Percentiles rank a stretch among this genome's conserved stretches.
Evolutionary conservation across 2,329 filamentous ascomycete species (phyloP).

Genomic region (Colletotrichum gigasporum): DNA sequence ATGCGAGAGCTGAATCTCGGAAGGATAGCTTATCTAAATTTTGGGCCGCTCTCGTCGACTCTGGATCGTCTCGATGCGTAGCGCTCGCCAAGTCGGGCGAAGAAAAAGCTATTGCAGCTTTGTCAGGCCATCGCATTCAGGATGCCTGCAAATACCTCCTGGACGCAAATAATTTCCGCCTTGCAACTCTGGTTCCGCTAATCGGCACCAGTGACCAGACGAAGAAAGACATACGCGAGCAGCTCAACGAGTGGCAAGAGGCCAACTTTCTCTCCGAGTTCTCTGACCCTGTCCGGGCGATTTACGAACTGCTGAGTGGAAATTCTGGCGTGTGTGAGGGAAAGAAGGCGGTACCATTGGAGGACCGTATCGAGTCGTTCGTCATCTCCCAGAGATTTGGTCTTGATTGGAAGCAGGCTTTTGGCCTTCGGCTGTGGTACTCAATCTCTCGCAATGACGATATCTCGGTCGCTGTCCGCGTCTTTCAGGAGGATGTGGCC

Average conservation of each 20-base stretch:
- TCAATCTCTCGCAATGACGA: constrained; percentile 74
- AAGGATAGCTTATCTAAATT: constrained; percentile 74
- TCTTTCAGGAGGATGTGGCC: constrained; percentile 78
- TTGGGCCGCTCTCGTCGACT: constrained; percentile 73
- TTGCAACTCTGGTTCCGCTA: constrained; percentile 86
- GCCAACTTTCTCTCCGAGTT: constrained; percentile 90
- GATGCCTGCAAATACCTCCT: constrained; percentile 86
- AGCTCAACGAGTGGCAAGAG: constrained; percentile 85
- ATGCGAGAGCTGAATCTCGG: constrained; percentile 51
- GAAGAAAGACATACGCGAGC: constrained; percentile 79
- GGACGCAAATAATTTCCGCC: constrained; percentile 79
- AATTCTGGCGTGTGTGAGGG: constrained; percentile 88
- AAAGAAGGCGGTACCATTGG: constrained; percentile 74
- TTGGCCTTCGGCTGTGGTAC: constrained; percentile 93
- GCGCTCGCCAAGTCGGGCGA: constrained; percentile 72
- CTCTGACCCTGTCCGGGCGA: constrained; percentile 80
- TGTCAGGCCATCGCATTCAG: constrained; percentile 81
- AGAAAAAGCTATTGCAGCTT: constrained; percentile 83
- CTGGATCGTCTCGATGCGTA: constrained; percentile 62
- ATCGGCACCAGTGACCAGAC: constrained; percentile 78
- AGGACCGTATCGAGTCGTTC: constrained; percentile 84
- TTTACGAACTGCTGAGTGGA: constrained; percentile 90
- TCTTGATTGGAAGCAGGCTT: constrained; percentile 92
- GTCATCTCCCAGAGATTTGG: constrained; percentile 84
- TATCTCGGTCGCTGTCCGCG: constrained; percentile 76